Percentiles rank a stretch among this genome's conserved stretches.
Evolutionary conservation across 2,329 filamentous ascomycete species (phyloP).

Genomic region (Botrytis porri): DNA sequence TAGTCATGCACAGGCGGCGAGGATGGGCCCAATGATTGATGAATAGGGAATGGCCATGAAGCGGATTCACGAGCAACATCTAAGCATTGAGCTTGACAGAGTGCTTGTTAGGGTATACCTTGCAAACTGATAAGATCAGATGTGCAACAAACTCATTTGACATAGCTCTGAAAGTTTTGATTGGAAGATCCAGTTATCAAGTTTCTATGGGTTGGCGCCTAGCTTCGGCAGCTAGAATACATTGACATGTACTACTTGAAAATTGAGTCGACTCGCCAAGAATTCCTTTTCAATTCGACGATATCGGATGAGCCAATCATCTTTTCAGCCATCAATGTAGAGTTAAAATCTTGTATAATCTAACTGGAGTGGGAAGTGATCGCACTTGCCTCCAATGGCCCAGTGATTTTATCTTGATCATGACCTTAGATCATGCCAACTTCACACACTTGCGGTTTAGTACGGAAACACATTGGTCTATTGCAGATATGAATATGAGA

Average conservation of each 20-base stretch:
- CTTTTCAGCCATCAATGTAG: not conserved
- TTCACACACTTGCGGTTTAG: not conserved
- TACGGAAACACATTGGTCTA: not conserved
- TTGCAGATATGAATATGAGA: not conserved
- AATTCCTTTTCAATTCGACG: not conserved
- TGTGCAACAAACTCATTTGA: not conserved
- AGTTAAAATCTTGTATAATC: not conserved
- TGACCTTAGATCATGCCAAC: not conserved
- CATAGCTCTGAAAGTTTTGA: not conserved
- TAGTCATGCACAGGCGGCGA: too few relatives aligned
- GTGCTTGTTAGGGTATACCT: not conserved
- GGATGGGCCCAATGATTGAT: not conserved
- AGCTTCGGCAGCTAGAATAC: not conserved
- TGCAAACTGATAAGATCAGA: not conserved
- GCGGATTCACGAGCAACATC: not conserved
- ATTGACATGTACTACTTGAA: not conserved
- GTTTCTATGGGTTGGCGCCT: not conserved
- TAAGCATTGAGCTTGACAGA: accelerated
- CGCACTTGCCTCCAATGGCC: not conserved
- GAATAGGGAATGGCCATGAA: not conserved
- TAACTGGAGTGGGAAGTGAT: not conserved
- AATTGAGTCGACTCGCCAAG: not conserved
- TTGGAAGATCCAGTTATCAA: not conserved
- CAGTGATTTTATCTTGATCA: not conserved
- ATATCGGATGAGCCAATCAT: not conserved